phyloP scores from a whole-genome alignment of 1,284 basidiomycete species.

The Ceratobasidium theobromae region DNA sequence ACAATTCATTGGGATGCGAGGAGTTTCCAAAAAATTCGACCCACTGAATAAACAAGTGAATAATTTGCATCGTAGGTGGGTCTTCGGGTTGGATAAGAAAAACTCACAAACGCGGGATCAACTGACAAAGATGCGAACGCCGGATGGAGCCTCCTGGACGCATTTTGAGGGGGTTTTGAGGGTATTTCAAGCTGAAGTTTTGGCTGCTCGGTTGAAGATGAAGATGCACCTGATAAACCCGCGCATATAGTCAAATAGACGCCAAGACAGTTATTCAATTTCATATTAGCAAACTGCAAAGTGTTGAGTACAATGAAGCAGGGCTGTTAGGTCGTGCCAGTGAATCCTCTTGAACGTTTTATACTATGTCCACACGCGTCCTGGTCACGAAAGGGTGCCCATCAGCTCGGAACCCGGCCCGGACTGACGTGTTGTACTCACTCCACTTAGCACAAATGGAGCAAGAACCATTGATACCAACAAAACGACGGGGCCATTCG shows the following conservation, averaged over 20 bases:
- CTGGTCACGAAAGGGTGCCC: neutral
- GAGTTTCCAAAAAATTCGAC: slow-evolving; percentile 25
- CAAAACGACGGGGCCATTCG: neutral
- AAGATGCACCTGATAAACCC: neutral
- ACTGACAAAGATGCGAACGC: slow-evolving; percentile 18
- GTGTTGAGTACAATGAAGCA: too few relatives aligned
- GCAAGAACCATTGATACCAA: slow-evolving; percentile 9
- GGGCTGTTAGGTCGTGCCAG: too few relatives aligned
- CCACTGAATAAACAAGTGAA: too few relatives aligned
- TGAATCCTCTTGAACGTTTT: neutral
- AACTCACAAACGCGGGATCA: slow-evolving; percentile 16
- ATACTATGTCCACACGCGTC: neutral
- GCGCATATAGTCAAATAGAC: slow-evolving; percentile 14
- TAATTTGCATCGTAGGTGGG: too few relatives aligned
- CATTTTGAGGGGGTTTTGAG: neutral
- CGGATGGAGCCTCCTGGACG: slow-evolving; percentile 11
- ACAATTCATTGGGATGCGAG: slow-evolving; percentile 13
- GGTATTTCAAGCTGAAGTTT: slow-evolving; percentile 2
- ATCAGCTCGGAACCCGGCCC: neutral
- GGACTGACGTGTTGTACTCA: neutral
- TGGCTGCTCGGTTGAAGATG: neutral
- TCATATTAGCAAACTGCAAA: neutral
- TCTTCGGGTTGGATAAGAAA: neutral
- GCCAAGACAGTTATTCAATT: neutral
- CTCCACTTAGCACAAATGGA: slow-evolving; percentile 18